Base-by-base conservation (phyloP, 1,284 basidiomycete species). In the Ceratobasidium sp. region DNA sequence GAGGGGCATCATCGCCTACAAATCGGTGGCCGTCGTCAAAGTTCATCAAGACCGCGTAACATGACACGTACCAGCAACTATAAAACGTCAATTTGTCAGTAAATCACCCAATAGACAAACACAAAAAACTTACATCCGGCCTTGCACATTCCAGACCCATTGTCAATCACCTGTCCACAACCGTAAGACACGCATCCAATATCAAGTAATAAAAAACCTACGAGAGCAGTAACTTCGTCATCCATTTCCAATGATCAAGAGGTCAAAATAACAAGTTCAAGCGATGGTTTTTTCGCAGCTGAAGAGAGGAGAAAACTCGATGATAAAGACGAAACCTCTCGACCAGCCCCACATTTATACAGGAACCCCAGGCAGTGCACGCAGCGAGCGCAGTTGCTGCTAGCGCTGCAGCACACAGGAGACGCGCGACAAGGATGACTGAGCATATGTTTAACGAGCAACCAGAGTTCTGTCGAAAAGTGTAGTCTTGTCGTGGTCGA, bases 111-210 rank as follows among this genome's bases (percentile, higher is more conserved):
- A 46, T 8, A 23, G 27, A 80, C 76, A 27, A 48, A 48, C 71
- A 79, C 46, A 23, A 81, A 80, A 23, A n/a, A 89, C 90, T 83
- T 83, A 91, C 90, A 97, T 85, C 94, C 94, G 89, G 94, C 94
- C 88, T 96, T 96, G 90, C 94, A 95, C 94, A 95, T 96, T 86
- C 94, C 94, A 82, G 92, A 94, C 85, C 93, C 92, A 86, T 94
- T 94, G 88, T 94, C 93, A 85, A 94, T 92, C 85, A 94, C 92
- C 91, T 87, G 79, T 46, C 18, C 52, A 12, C 20, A 5, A 59
- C n/a, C 16, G 20, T 12, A 3, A 20, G 54, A 50, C 1, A 18
- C 12, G 10, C 20, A 8, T 41, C 6, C 10, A 33, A 10, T 23
- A 44, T 0, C 44, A 68, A 52, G 23, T 3, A 30, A 16, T 46